phyloP scores from a whole-genome alignment of 306 rosid species.

The Trifolium pratense region DNA sequence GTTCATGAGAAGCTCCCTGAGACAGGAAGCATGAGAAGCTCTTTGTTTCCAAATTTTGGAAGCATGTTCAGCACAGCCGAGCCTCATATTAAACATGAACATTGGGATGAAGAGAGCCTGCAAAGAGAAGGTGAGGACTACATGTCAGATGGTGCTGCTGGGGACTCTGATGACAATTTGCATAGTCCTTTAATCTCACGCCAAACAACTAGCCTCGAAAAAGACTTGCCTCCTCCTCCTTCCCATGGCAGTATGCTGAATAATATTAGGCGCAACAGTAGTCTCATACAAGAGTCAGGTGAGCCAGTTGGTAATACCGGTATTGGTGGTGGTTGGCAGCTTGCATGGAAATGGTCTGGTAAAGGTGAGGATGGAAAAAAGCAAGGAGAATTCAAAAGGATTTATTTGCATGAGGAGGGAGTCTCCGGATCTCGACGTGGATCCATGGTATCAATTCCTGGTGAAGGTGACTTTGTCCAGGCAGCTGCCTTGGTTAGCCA shows the following conservation, averaged over 20 bases:
- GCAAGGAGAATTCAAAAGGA: conserved; percentile 78
- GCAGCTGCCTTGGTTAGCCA: conserved; percentile 92
- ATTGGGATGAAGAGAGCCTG: conserved; percentile 88
- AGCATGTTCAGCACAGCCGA: conserved; percentile 87
- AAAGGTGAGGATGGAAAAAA: conserved; percentile 68
- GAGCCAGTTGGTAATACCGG: conserved; percentile 79
- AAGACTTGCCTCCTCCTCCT: conserved; percentile 71
- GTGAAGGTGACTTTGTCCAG: conserved; percentile 81
- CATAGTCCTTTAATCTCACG: conserved; percentile 88
- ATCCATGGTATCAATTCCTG: conserved; percentile 76
- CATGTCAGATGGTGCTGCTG: conserved; percentile 62
- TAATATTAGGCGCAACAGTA: conserved; percentile 79
- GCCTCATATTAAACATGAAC: conserved; percentile 58
- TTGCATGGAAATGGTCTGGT: conserved; percentile 96
- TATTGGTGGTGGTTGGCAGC: conserved; percentile 95
- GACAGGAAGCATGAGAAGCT: conserved; percentile 66
- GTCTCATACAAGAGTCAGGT: conserved; percentile 77
- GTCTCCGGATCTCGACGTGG: conserved; percentile 74
- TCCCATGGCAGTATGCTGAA: conserved; percentile 73
- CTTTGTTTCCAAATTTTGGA: conserved; percentile 75
- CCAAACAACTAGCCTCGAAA: conserved; percentile 83
- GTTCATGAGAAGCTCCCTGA: conserved; percentile 76
- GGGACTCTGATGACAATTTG: conserved; percentile 83
- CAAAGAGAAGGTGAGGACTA: conserved; percentile 75
- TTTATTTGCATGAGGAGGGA: conserved; percentile 82